A percentile compares a stretch with the other conserved stretches of the same genome.
Evolutionary conservation across 495 filamentous ascomycete species (phyloP).

Genomic region (Aspergillus campestris): DNA sequence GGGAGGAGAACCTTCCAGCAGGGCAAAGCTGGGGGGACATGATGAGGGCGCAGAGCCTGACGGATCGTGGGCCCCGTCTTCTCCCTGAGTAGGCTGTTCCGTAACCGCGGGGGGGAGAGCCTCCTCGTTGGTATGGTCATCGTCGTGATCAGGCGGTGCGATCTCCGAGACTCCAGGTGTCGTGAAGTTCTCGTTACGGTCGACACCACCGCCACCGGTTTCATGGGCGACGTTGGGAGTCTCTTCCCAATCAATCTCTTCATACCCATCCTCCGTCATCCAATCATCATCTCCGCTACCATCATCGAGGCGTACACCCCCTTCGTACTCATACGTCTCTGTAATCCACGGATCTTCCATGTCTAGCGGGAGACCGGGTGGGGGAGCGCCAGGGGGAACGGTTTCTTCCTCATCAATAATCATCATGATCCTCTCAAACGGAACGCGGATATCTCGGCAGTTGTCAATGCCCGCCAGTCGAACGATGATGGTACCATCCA

Average conservation of each 20-base stretch:
- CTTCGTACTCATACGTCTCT: slow-evolving; percentile 29
- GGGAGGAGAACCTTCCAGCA: slow-evolving; percentile 39
- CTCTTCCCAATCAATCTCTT: background rate
- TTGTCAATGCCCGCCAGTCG: slow-evolving; percentile 40
- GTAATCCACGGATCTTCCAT: background rate
- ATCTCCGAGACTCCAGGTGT: slow-evolving; percentile 12
- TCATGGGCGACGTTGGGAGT: background rate
- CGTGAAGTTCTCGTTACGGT: slow-evolving; percentile 4
- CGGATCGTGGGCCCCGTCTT: slow-evolving; percentile 4
- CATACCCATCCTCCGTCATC: slow-evolving; percentile 16
- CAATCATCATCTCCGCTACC: slow-evolving; percentile 26
- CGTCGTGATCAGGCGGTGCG: background rate
- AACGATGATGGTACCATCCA: slow-evolving; percentile 46
- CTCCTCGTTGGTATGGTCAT: background rate
- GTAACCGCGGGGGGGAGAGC: background rate
- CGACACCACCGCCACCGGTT: background rate
- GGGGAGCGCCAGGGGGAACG: background rate
- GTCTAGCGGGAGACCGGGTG: background rate
- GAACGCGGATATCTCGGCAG: slow-evolving; percentile 41
- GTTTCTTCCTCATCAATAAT: slow-evolving; percentile 25
- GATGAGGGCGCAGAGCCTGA: slow-evolving; percentile 12
- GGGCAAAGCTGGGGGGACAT: slow-evolving; percentile 27
- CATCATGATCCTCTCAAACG: slow-evolving; percentile 36
- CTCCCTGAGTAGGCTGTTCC: background rate
- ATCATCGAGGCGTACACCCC: slow-evolving; percentile 25